phyloP scores from a whole-genome alignment of 768 basidiomycete genomes.

The Tylopilus sp. region DNA sequence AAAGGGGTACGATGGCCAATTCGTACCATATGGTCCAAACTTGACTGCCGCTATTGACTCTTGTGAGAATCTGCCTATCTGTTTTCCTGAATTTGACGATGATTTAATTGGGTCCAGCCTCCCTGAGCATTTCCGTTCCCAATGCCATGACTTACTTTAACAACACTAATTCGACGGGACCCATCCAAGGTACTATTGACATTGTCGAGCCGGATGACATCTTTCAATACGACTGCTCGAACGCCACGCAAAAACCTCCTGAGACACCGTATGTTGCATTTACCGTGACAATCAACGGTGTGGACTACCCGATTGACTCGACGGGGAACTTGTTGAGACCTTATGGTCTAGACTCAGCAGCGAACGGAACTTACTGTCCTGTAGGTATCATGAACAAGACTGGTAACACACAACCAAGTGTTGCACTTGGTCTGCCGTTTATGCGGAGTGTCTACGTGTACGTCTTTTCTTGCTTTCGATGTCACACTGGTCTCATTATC shows the following conservation, averaged over 20 bases:
- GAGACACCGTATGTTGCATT: conserved; percentile 22
- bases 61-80: conserved; percentile 11
- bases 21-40: conserved; percentile 17
- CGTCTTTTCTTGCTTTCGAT: background rate
- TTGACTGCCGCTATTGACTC: conserved; percentile 25
- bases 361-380: conserved; percentile 12
- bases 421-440: conserved; percentile 26
- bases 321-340: conserved; percentile 19
- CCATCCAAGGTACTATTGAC: conserved; percentile 7
- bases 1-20: conserved; percentile 28
- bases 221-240: conserved; percentile 17
- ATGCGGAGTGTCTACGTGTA: conserved; percentile 32
- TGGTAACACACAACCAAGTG: conserved; percentile 10
- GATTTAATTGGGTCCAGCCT: conserved; percentile 9
- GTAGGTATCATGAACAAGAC: conserved; percentile 19
- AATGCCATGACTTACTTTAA: conserved; percentile 16
- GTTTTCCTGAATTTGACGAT: background rate
- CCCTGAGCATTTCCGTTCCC: conserved; percentile 17
- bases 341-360: fast-evolving
- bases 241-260: background rate
- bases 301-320: conserved; percentile 31
- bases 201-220: background rate
- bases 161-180: conserved; percentile 19
- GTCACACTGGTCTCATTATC: background rate
- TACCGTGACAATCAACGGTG: conserved; percentile 29